These are phyloP conservation scores for Phytophthora kernoviae DNA, from an alignment of 352 stramenopile genomes.

Conservation along the genomic window DNA sequence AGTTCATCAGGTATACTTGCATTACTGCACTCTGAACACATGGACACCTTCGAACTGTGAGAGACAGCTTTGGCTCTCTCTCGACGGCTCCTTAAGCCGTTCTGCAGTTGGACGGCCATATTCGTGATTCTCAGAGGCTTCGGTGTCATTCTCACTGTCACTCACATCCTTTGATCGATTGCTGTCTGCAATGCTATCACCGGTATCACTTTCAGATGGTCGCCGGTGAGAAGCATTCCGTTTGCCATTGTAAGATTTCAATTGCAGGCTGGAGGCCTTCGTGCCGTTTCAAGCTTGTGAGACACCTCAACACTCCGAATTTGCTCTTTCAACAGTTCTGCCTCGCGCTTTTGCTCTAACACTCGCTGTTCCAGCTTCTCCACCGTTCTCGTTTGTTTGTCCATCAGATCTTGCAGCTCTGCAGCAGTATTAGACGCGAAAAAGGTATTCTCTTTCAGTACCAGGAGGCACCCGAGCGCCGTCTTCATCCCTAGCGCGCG, in stretches of 20 bases:
- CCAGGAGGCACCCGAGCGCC: slow-evolving; percentile 56
- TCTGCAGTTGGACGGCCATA: slow-evolving; percentile 20
- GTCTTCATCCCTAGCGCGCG: slow-evolving; percentile 45
- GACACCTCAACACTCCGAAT: slow-evolving; percentile 32
- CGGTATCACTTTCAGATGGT: slow-evolving; percentile 11
- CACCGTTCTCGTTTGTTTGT: slow-evolving; percentile 56
- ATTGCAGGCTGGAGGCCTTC: slow-evolving; percentile 21
- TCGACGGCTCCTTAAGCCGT: slow-evolving; percentile 7
- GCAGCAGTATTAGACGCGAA: slow-evolving; percentile 64
- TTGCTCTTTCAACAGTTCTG: slow-evolving; percentile 53
- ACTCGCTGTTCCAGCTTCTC: slow-evolving; percentile 61
- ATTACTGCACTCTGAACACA: slow-evolving; percentile 24
- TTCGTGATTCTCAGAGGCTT: slow-evolving; percentile 30
- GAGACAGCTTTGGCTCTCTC: slow-evolving; percentile 2
- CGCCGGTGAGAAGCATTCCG: slow-evolving; percentile 9
- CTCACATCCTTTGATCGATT: slow-evolving; percentile 33
- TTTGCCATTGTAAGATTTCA: slow-evolving; percentile 41
- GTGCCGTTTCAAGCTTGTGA: slow-evolving; percentile 2
- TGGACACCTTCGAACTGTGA: slow-evolving; percentile 5
- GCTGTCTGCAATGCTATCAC: slow-evolving; percentile 13
- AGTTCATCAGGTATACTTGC: slow-evolving; percentile 16
- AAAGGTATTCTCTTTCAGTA: slow-evolving; percentile 76
- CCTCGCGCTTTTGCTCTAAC: slow-evolving; percentile 60
- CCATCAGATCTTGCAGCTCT: slow-evolving; percentile 66
- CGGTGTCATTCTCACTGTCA: slow-evolving; percentile 60